A percentile compares a stretch with the other conserved stretches of the same genome.
Conservation (phyloP, 768 basidiomycete species). For the Russula ochroleuca region DNA sequence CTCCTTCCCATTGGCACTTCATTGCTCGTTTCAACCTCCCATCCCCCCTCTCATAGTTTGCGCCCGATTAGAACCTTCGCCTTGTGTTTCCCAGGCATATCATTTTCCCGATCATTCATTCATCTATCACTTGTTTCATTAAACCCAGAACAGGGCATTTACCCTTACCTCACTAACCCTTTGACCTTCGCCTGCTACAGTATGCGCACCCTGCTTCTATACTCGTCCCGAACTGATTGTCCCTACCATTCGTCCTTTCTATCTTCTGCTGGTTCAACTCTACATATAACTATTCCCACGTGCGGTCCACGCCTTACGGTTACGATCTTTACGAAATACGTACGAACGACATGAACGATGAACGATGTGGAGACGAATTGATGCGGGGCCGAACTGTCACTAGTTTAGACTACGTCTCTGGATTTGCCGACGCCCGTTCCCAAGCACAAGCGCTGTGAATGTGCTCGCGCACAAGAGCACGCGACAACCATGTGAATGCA, state of each 20-base stretch:
- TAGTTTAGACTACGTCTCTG: no score
- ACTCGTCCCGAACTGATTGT: not conserved
- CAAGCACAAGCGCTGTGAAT: not conserved
- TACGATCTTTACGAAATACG: slow-evolving; percentile 18
- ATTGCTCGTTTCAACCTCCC: no score
- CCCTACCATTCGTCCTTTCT: not conserved
- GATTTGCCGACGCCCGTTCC: not conserved
- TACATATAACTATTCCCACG: not conserved
- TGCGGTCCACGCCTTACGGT: not conserved
- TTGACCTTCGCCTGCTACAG: not conserved
- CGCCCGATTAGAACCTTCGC: not conserved
- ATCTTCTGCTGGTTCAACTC: not conserved
- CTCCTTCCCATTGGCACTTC: no score
- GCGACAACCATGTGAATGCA: not conserved
- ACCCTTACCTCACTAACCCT: not conserved
- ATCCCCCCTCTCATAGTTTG: not conserved
- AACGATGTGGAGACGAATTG: not conserved
- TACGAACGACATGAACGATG: not conserved
- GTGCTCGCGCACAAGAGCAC: no score
- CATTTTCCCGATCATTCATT: slow-evolving; percentile 10
- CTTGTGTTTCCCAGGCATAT: slow-evolving; percentile 2
- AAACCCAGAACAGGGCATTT: not conserved
- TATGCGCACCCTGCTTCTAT: slow-evolving; percentile 12
- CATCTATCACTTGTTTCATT: not conserved
- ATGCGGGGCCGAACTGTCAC: not conserved